These are phyloP conservation scores for Rhizopus stolonifer DNA, from an alignment of 371 early-diverging fungal genomes.

Conservation along the genomic window DNA sequence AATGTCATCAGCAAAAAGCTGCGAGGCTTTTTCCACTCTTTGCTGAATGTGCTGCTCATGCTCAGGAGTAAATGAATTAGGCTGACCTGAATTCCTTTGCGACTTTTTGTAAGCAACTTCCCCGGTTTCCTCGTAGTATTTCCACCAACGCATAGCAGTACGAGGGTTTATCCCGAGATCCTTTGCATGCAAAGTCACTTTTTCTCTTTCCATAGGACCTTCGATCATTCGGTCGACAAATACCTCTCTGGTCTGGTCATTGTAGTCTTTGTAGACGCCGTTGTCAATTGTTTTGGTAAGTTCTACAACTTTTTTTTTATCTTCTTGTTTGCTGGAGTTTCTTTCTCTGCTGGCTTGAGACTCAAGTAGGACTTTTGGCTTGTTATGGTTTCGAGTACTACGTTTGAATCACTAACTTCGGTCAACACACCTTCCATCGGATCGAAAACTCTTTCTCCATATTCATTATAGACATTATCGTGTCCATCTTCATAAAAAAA, in stretches of 20 bases:
- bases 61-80: too few relatives aligned
- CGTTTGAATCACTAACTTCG: conserved; percentile 9
- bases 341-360: conserved; percentile 12
- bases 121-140: conserved; percentile 1
- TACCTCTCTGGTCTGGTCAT: conserved; percentile 10
- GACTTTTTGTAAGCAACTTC: not conserved
- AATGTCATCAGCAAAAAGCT: conserved; percentile 6
- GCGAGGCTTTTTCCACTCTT: conserved; percentile 4
- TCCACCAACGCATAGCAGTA: conserved; percentile 6
- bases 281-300: conserved; percentile 1
- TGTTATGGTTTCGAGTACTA: conserved; percentile 10
- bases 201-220: conserved; percentile 6
- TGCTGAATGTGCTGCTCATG: too few relatives aligned
- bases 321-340: conserved; percentile 4
- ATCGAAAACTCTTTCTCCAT: conserved; percentile 2
- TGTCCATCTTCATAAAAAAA: conserved; percentile 15
- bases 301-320: conserved; percentile 6
- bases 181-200: conserved; percentile 6
- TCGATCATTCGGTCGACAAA: conserved; percentile 8
- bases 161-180: not conserved
- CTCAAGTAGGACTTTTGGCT: conserved; percentile 10
- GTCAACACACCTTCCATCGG: conserved; percentile 12
- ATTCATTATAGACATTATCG: conserved; percentile 3
- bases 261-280: conserved; percentile 5
- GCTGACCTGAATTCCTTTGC: not conserved